These are phyloP conservation scores for Coemansia sp. DNA, from an alignment of 192 early-diverging fungal species.

Conservation along the genomic window DNA sequence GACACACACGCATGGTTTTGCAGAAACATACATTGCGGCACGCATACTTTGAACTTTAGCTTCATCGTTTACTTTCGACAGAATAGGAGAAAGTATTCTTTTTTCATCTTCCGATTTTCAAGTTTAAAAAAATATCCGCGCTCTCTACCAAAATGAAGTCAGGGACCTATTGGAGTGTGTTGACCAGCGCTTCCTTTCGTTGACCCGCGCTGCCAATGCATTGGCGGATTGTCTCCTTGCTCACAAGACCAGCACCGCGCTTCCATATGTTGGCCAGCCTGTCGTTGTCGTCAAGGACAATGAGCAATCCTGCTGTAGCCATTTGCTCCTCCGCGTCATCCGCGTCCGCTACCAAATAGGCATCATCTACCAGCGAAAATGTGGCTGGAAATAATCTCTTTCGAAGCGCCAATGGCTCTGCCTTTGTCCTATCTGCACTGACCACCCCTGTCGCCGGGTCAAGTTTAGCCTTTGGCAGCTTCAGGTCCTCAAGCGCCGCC, in stretches of 20 bases:
- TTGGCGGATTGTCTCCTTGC: slow-evolving; percentile 21
- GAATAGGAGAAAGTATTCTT: no score
- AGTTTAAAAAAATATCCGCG: no score
- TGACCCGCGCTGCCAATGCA: slow-evolving; percentile 25
- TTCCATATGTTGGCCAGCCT: slow-evolving; percentile 52
- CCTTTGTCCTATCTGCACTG: slow-evolving; percentile 47
- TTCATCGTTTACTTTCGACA: no score
- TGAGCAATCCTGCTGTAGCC: slow-evolving; percentile 26
- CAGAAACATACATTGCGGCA: not conserved
- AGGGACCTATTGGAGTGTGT: not conserved
- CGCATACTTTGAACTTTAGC: not conserved
- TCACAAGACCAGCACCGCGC: slow-evolving; percentile 34
- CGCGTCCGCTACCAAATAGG: slow-evolving; percentile 49
- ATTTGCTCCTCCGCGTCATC: slow-evolving; percentile 52
- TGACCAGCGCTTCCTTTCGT: slow-evolving; percentile 16
- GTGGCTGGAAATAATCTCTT: slow-evolving; percentile 39
- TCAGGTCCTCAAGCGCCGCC: slow-evolving; percentile 77
- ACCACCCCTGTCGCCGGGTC: slow-evolving; percentile 70
- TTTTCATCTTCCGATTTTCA: no score
- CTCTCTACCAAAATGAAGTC: no score
- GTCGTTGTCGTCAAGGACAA: slow-evolving; percentile 30
- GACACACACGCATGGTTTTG: not conserved
- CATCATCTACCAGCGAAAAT: slow-evolving; percentile 42
- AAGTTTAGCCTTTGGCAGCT: slow-evolving; percentile 69
- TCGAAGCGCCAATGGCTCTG: slow-evolving; percentile 9